Percentiles rank a stretch among this genome's conserved stretches.
Evolutionary conservation across 225 moss, liverwort and hornwort genomes (phyloP).

Genomic region (Bryum argenteum): DNA sequence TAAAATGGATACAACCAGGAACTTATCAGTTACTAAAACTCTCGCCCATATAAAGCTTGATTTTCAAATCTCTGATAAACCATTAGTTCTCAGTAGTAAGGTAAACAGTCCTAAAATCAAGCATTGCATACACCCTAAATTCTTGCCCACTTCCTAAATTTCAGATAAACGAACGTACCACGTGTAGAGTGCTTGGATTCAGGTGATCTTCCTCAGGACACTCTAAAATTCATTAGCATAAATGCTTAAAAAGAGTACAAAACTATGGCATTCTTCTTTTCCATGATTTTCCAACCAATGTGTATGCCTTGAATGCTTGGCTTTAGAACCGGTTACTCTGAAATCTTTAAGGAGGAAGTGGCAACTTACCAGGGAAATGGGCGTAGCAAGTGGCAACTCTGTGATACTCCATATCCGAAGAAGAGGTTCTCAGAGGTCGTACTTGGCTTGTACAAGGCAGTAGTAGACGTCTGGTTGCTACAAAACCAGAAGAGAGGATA

Average conservation of each 20-base stretch:
- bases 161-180: no score
- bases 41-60: background rate
- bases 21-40: background rate
- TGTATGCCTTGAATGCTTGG: no score
- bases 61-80: background rate
- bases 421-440: constrained; percentile 31
- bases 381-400: constrained; percentile 11
- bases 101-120: no score
- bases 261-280: no score
- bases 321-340: background rate
- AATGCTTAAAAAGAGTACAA: no score
- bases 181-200: no score
- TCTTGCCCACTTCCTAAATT: no score
- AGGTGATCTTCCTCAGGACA: no score
- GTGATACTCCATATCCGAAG: constrained; percentile 33
- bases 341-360: background rate
- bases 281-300: no score
- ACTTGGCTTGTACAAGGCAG: constrained; percentile 29
- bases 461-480: constrained; percentile 25
- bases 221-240: no score
- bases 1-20: background rate
- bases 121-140: no score
- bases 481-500: constrained; percentile 25
- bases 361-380: constrained; percentile 35
- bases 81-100: no score